Base-by-base conservation (phyloP, 345 rosid species). In the Eutrema japonicum region DNA sequence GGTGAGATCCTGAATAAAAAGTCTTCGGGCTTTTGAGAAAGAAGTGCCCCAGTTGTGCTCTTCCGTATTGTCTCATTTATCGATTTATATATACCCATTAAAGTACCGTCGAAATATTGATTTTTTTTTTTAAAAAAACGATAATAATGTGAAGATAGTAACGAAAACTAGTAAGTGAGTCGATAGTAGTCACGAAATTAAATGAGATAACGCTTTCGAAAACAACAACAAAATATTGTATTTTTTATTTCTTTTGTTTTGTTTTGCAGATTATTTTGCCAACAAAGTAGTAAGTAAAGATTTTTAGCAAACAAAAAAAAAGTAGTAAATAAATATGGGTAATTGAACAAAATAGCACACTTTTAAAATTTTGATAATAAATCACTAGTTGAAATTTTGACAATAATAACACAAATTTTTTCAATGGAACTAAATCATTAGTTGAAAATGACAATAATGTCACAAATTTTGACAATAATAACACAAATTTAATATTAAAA, bases 11-110 rank as follows among this genome's bases (percentile, higher is more conserved):
- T 63, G 9, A 42, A 64, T n/a, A 26, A 33, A 29, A 64, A 54
- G 64, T 45, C 70, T 49, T 40, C 33, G 18, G 45, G 26, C 0
- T 46, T 54, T 43, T 48, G 33, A 10, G 32, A 37, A 9, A 48
- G 16, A 55, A 76, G 79, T 63, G 75, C n/a, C 11, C 4, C 12
- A 70, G 76, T 70, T 77, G 52, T 76, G 79, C 36, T 76, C 66
- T 55, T 40, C 60, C 75, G 50, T 76, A 11, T 57, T 35, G 36
- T 52, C 42, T 8, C 40, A 50, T 12, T 47, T 56, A 50, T 46
- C 52, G 16, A 57, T 75, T 61, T 76, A 68, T 75, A 68, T 75
- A 41, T 60, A 41, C 6, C 5, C 29, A 27, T 18, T 26, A 7
- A 43, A 40, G 26, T 64, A 14, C 13, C 5, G 22, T 42, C 40